phyloP scores from a whole-genome alignment of 2,329 filamentous ascomycete genomes.

The Microthyrium microscopicum region DNA sequence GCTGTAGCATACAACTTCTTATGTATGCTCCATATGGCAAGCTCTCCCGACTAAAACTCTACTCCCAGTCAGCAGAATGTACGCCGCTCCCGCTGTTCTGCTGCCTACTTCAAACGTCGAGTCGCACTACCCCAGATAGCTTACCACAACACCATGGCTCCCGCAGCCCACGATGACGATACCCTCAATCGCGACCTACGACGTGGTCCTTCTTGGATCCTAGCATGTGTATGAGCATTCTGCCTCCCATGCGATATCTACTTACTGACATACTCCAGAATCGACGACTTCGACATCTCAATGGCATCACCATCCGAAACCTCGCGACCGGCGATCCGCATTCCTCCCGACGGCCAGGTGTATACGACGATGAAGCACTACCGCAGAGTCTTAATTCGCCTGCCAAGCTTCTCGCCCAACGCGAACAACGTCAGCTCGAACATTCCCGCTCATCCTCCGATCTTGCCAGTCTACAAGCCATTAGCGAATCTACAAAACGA shows the following conservation, averaged over 20 bases:
- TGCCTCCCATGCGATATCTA: no score
- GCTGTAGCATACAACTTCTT: background rate
- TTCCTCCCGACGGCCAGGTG: conserved; percentile 36
- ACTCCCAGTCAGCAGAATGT: background rate
- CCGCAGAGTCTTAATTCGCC: conserved; percentile 50
- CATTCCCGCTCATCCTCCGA: conserved; percentile 44
- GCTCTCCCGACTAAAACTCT: background rate
- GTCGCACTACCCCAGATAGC: background rate
- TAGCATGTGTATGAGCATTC: no score
- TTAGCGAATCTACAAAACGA: conserved; percentile 17
- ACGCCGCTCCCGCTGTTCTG: no score
- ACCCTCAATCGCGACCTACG: background rate
- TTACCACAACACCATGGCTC: background rate
- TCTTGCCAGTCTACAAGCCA: conserved; percentile 18
- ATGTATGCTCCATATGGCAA: background rate
- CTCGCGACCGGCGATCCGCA: conserved; percentile 44
- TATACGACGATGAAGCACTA: conserved; percentile 61
- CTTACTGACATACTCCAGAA: conserved; percentile 36
- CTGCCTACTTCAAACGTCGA: background rate
- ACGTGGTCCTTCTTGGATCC: no score
- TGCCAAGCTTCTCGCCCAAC: conserved; percentile 43
- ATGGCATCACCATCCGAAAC: conserved; percentile 76
- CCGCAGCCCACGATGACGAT: background rate
- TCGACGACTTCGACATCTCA: conserved; percentile 72
- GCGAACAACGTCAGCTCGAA: conserved; percentile 31